Base-by-base conservation (phyloP, 768 basidiomycete species). In the Filobasidium floriforme region DNA sequence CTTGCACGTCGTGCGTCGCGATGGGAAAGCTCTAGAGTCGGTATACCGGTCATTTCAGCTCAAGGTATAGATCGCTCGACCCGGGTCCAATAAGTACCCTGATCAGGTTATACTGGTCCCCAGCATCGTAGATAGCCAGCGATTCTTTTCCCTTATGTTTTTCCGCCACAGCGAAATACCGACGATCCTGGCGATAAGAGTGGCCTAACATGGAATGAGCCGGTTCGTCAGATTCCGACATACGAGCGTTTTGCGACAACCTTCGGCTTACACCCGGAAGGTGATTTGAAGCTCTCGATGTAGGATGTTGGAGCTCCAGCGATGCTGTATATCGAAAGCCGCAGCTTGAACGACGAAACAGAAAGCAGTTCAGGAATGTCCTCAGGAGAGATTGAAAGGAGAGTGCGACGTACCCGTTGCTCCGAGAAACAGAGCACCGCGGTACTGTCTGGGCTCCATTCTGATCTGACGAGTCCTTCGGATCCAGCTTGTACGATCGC, bases 61-160 rank as follows among this genome's bases (percentile, higher is more conserved):
- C 32, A 49, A 49, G 46, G 46, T 3, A 49, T 49, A 4, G 22
- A 49, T 49, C 46, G 46, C 4, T 15, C 46, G 12, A 49, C 46
- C 12, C 22, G 18, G 22, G 22, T 49, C 18, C 15, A 3, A 49
- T 14, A 68, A 74, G 60, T 41, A 78, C 77, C 41, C 75, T 59
- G n/a, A 76, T 44, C 7, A 78, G 64, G 26, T 67, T 59, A 41
- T 72, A 74, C 15, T 32, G 28, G 43, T 70, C 71, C 12, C 61
- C 49, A 1, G 71, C 63, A 73, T 94, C 91, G 75, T 97, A 96
- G 4, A 96, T 80, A 26, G 90, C 90, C 0, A 92, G 75, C 0
- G 87, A 88, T 72, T 94, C 92, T 77, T 88, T 92, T 1, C 90
- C 92, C 71, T 88, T 88, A 75, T 94, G 92, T 24, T 90, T 83